Evolutionary conservation across 257 asterid genomes (phyloP).

Genomic region (Nicotiana undulata): DNA sequence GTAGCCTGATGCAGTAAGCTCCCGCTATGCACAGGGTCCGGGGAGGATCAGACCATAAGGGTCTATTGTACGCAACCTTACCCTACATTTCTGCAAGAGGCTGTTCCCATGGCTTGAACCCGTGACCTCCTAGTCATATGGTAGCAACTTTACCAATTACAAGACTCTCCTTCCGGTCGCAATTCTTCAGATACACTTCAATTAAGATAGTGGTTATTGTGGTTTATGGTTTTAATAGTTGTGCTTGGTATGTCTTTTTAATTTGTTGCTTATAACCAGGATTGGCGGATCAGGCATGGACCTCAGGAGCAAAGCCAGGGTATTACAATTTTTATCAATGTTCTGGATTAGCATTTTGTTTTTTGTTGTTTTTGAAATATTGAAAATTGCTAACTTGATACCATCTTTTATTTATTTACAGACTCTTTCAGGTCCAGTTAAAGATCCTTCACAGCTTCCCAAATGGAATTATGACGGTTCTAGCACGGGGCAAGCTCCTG

Average conservation of each 20-base stretch:
- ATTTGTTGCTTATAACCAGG: slow-evolving; percentile 36
- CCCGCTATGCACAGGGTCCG: fast-evolving
- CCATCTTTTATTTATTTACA: slow-evolving; percentile 15
- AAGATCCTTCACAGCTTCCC: slow-evolving; percentile 93
- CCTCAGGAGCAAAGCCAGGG: slow-evolving; percentile 93
- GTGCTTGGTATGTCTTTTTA: not conserved
- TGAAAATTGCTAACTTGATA: not conserved
- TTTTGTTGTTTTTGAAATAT: not conserved
- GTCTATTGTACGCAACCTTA: no score
- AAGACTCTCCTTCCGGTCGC: no score
- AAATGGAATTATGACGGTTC: slow-evolving; percentile 99
- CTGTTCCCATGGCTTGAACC: no score
- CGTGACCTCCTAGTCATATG: no score
- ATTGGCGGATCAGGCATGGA: slow-evolving; percentile 94
- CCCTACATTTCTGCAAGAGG: no score
- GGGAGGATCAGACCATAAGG: no score
- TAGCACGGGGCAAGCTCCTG: slow-evolving; percentile 98
- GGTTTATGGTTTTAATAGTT: not conserved
- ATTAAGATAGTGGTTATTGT: no score
- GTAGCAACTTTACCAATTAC: no score
- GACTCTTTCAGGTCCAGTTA: slow-evolving; percentile 76
- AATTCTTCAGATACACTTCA: no score
- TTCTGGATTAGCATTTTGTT: not conserved
- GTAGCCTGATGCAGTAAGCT: no score
- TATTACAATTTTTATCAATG: slow-evolving; percentile 5